phyloP scores from a whole-genome alignment of 306 rosid species.

The Psophocarpus tetragonolobus region DNA sequence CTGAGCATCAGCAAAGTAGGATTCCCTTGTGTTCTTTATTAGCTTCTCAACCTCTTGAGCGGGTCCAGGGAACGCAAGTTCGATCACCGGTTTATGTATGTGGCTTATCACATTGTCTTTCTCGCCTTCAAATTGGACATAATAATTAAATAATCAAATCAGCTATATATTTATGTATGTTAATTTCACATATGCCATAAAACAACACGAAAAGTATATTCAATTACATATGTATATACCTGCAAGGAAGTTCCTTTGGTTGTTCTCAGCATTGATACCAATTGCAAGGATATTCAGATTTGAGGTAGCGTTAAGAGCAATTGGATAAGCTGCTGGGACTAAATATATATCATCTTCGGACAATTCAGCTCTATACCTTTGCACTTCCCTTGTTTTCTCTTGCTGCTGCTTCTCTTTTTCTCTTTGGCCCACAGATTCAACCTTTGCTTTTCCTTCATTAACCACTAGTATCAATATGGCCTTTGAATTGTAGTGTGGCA shows the following conservation, averaged over 20 bases:
- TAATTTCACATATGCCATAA: too few species aligned
- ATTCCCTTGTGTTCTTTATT: constrained; percentile 34
- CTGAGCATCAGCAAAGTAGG: constrained; percentile 39
- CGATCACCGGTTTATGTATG: constrained; percentile 35
- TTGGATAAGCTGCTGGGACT: constrained; percentile 44
- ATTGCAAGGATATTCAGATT: constrained; percentile 29
- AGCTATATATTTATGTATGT: too few species aligned
- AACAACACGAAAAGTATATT: background rate
- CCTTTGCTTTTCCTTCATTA: constrained; percentile 20
- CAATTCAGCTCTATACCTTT: constrained; percentile 18
- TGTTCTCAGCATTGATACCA: constrained; percentile 43
- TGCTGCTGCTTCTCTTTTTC: background rate
- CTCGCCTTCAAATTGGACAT: constrained; percentile 6
- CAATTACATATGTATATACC: constrained; percentile 26
- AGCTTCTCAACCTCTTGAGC: too few species aligned
- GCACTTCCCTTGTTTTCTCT: constrained; percentile 22
- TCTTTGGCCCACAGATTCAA: constrained; percentile 13
- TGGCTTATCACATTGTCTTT: constrained; percentile 43
- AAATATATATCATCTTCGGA: constrained; percentile 24
- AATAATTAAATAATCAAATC: too few species aligned
- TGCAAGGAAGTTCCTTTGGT: constrained; percentile 49
- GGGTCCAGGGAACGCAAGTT: constrained; percentile 31
- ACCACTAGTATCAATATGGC: background rate
- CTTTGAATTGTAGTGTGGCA: constrained; percentile 38
- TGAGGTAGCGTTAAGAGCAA: constrained; percentile 34